Evolutionary conservation across 768 basidiomycete species (phyloP).

Genomic region (Hericium rajendrae): DNA sequence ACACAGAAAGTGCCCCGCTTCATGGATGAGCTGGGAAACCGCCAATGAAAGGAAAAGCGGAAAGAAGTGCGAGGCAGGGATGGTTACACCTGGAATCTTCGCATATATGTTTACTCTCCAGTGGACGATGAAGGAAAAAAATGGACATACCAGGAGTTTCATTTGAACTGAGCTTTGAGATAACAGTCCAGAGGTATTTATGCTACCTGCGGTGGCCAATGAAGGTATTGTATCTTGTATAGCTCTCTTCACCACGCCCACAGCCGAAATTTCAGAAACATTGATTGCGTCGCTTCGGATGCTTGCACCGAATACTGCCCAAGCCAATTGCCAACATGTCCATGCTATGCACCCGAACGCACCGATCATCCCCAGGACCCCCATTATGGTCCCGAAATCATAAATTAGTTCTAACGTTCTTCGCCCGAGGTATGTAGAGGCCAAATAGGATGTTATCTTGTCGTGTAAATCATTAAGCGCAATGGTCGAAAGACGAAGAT

Average conservation of each 20-base stretch:
- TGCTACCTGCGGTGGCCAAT: neutral
- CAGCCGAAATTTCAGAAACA: too few species aligned
- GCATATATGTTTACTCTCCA: neutral
- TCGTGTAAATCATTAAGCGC: slow-evolving; percentile 9
- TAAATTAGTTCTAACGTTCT: slow-evolving; percentile 31
- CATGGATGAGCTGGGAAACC: slow-evolving; percentile 63
- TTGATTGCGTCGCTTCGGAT: neutral
- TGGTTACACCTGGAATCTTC: slow-evolving; percentile 77
- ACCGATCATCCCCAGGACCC: slow-evolving; percentile 38
- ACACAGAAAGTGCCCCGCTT: slow-evolving; percentile 68
- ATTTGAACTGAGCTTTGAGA: too few species aligned
- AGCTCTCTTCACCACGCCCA: neutral
- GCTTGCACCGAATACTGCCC: neutral
- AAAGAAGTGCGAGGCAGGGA: slow-evolving; percentile 64
- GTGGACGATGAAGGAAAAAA: neutral
- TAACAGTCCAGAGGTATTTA: slow-evolving; percentile 4
- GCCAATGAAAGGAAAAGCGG: slow-evolving; percentile 54
- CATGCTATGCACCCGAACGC: slow-evolving; percentile 31
- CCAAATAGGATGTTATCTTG: neutral
- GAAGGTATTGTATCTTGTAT: neutral
- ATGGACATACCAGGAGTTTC: slow-evolving; percentile 6
- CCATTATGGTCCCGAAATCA: slow-evolving; percentile 36
- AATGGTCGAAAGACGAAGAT: slow-evolving; percentile 11
- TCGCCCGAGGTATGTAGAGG: slow-evolving; percentile 8
- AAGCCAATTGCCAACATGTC: slow-evolving; percentile 22